These are phyloP conservation scores for Penicillium sp. DNA, from an alignment of 2,329 filamentous ascomycete species.

Conservation along the genomic window DNA sequence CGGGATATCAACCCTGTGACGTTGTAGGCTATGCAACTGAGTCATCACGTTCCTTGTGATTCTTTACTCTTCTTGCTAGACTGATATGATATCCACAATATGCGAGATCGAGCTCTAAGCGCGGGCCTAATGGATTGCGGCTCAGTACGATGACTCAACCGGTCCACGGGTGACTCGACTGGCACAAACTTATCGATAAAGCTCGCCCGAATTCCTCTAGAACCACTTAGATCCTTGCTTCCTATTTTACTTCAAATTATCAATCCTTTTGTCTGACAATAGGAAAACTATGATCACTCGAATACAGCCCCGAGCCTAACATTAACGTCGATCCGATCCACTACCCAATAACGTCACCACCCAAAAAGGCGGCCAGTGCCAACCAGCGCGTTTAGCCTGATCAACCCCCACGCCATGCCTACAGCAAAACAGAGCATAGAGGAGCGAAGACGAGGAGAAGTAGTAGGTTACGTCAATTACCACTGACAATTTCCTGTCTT, in stretches of 20 bases:
- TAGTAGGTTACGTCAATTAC: conserved; percentile 54
- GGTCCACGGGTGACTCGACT: conserved; percentile 25
- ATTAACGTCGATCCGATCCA: conserved; percentile 34
- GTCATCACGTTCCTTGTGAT: conserved; percentile 7
- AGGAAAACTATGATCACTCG: conserved; percentile 44
- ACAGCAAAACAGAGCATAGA: conserved; percentile 64
- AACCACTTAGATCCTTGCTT: neutral
- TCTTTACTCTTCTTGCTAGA: neutral
- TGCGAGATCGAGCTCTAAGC: neutral
- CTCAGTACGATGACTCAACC: conserved; percentile 26
- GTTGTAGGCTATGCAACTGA: conserved; percentile 1
- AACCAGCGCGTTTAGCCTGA: conserved; percentile 7
- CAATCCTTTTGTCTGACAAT: conserved; percentile 6
- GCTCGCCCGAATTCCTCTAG: conserved; percentile 16
- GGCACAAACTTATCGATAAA: conserved; percentile 34
- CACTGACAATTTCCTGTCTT: conserved; percentile 1
- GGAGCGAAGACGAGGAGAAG: conserved; percentile 84
- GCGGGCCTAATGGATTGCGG: neutral
- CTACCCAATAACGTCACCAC: conserved; percentile 27
- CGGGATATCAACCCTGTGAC: neutral
- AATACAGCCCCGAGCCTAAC: conserved; percentile 41
- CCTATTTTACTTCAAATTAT: neutral
- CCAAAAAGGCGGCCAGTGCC: conserved; percentile 10
- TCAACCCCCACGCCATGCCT: conserved; percentile 33
- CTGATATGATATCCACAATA: neutral